Evolutionary conservation across 2,329 filamentous ascomycete genomes (phyloP).

Genomic region (Alternaria arborescens): DNA sequence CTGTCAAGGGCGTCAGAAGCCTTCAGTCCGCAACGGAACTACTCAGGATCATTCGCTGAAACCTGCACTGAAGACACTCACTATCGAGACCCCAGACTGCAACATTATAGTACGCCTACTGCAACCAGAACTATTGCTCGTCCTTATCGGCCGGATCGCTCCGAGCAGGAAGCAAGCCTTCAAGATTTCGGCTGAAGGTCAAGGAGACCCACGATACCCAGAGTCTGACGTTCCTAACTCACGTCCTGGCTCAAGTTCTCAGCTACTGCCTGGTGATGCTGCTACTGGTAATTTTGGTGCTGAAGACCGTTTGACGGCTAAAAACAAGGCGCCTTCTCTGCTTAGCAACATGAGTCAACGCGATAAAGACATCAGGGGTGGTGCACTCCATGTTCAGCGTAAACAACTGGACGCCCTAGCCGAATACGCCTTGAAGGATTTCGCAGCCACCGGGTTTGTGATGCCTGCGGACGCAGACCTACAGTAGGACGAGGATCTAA

Average conservation of each 20-base stretch:
- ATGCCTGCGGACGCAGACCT: constrained; percentile 57
- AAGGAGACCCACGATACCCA: constrained; percentile 53
- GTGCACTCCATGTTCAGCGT: constrained; percentile 58
- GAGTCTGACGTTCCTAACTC: constrained; percentile 17
- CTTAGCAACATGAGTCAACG: constrained; percentile 49
- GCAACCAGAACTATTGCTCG: constrained; percentile 57
- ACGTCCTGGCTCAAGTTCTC: constrained; percentile 16
- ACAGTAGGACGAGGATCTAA: constrained; percentile 28
- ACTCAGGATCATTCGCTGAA: constrained; percentile 22
- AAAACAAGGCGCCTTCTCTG: constrained; percentile 42
- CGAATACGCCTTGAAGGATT: constrained; percentile 54
- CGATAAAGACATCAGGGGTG: constrained; percentile 49
- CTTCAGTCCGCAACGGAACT: constrained; percentile 14
- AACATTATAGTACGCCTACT: constrained; percentile 59
- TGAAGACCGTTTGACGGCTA: constrained; percentile 18
- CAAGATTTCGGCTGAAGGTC: constrained; percentile 56
- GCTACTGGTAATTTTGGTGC: constrained; percentile 8
- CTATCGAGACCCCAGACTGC: constrained; percentile 56
- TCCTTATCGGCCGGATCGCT: constrained; percentile 59
- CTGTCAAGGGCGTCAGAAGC: constrained; percentile 28
- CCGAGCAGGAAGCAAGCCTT: constrained; percentile 51
- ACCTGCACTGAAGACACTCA: constrained; percentile 53
- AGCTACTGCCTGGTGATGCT: constrained; percentile 14
- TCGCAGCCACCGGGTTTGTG: constrained; percentile 56
- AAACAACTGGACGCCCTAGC: constrained; percentile 59